These are phyloP conservation scores for Penicillium longicatenatum DNA, from an alignment of 495 filamentous ascomycete species.

Conservation along the genomic window DNA sequence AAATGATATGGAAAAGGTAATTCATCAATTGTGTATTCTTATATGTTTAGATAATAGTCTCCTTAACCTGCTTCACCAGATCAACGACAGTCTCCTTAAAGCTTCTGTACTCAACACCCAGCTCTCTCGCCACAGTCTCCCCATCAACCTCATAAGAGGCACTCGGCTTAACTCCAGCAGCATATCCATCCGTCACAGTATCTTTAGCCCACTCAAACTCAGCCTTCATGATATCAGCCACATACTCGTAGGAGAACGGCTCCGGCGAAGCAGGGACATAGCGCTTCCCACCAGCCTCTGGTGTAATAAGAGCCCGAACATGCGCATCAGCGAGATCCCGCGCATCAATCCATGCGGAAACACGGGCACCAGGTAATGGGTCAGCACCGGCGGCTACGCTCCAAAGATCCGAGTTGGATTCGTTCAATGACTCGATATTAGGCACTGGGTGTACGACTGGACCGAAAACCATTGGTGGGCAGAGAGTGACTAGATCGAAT, in stretches of 20 bases:
- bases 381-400: slow-evolving; percentile 28
- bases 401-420: slow-evolving; percentile 40
- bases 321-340: slow-evolving; percentile 47
- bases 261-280: slow-evolving; percentile 37
- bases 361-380: slow-evolving; percentile 32
- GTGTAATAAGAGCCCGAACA: slow-evolving; percentile 36
- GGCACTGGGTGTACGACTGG: slow-evolving; percentile 42
- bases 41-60: slow-evolving; percentile 38
- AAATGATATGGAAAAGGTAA: too few relatives aligned
- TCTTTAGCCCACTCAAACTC: slow-evolving; percentile 32
- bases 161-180: slow-evolving; percentile 27
- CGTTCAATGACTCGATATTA: slow-evolving; percentile 34
- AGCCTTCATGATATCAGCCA: slow-evolving; percentile 36
- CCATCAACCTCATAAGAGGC: slow-evolving; percentile 41
- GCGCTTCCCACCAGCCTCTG: slow-evolving; percentile 38
- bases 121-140: slow-evolving; percentile 37
- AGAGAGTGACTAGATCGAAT: slow-evolving; percentile 69
- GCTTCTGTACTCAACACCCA: slow-evolving; percentile 38
- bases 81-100: slow-evolving; percentile 43
- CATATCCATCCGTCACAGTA: slow-evolving; percentile 29
- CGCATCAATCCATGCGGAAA: slow-evolving; percentile 48
- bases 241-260: slow-evolving; percentile 42
- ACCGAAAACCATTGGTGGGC: slow-evolving; percentile 53
- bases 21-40: not conserved
- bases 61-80: slow-evolving; percentile 47